Base-by-base conservation (phyloP, 768 basidiomycete genomes). In the Rhodotorula taiwanensis region DNA sequence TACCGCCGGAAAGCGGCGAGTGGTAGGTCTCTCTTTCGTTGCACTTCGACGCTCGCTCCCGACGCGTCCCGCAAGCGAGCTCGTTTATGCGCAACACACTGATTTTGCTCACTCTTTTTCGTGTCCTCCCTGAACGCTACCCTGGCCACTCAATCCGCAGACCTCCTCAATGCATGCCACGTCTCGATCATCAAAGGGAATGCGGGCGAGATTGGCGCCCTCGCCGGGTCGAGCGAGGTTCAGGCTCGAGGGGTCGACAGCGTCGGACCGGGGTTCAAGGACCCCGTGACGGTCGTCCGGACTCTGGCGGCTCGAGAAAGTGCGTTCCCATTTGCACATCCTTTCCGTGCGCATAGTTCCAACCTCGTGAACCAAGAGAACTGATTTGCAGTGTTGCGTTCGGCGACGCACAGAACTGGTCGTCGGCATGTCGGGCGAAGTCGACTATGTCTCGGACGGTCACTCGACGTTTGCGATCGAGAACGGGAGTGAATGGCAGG, bases 121-220 rank as follows among this genome's bases (percentile, higher is more conserved):
- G n/a, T n/a, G n/a, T n/a, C n/a, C n/a, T n/a, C n/a, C n/a, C n/a
- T n/a, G n/a, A n/a, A n/a, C n/a, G n/a, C n/a, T n/a, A n/a, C n/a
- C n/a, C n/a, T n/a, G n/a, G n/a, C n/a, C n/a, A n/a, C 9, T 23
- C 39, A 5, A 21, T 10, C 9, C 15, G 18, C 41, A 66, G 67
- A 59, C 53, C 59, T 72, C 23, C 58, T 73, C 42, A 67, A 64
- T 28, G 51, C 55, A 10, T 55, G 64, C 30, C 68, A 73, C n/a
- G 56, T 64, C 16, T 85, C 86, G 23, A 87, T 94, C 27, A 92
- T 97, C 76, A 97, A 97, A 76, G 92, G 92, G 6, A 95, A 97
- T 72, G 87, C 89, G 0, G 88, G 83, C 21, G 93, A 97, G 77
- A 83, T 97, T 27, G 89, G 85, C 0, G 81, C 86, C 0, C 74